Conservation (phyloP, 768 basidiomycete genomes). For the Lyophyllum decastes region DNA sequence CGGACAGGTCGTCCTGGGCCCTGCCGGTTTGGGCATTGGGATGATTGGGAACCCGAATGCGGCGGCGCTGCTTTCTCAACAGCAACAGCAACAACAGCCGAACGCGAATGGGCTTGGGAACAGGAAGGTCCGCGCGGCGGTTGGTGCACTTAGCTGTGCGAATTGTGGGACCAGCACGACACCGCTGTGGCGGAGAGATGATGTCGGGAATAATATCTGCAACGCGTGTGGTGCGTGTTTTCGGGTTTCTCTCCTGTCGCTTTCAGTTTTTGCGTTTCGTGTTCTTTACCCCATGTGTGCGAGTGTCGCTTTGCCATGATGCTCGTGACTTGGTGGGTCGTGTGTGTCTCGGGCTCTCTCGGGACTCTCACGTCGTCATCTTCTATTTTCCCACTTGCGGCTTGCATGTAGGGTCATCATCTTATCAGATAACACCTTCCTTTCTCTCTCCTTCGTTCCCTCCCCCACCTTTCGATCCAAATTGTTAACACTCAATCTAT, state of each 20-base stretch:
- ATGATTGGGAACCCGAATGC: conserved; percentile 21
- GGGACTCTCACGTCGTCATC: background rate
- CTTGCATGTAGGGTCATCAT: conserved; percentile 6
- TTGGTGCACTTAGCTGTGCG: conserved; percentile 82
- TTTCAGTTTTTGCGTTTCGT: conserved; percentile 4
- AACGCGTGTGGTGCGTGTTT: conserved; percentile 88
- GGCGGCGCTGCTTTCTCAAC: conserved; percentile 4
- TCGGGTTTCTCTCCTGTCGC: conserved; percentile 19
- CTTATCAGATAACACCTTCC: conserved; percentile 24
- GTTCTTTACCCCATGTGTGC: background rate
- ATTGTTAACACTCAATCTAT: conserved; percentile 13
- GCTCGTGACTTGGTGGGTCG: background rate
- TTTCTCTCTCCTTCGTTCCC: background rate
- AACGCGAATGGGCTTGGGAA: conserved; percentile 15
- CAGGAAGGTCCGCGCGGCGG: conserved; percentile 38
- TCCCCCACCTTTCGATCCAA: conserved; percentile 10
- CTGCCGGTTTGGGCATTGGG: conserved; percentile 19
- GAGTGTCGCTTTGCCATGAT: background rate
- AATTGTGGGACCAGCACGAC: conserved; percentile 91
- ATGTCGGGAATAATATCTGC: conserved; percentile 91
- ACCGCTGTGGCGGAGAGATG: conserved; percentile 87
- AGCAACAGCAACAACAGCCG: conserved; percentile 17
- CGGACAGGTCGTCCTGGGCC: conserved; percentile 16
- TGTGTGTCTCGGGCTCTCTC: too few relatives aligned
- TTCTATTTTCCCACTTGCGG: background rate